Conservation (phyloP, 2,329 filamentous ascomycete genomes). For the Xylaria sp. region DNA sequence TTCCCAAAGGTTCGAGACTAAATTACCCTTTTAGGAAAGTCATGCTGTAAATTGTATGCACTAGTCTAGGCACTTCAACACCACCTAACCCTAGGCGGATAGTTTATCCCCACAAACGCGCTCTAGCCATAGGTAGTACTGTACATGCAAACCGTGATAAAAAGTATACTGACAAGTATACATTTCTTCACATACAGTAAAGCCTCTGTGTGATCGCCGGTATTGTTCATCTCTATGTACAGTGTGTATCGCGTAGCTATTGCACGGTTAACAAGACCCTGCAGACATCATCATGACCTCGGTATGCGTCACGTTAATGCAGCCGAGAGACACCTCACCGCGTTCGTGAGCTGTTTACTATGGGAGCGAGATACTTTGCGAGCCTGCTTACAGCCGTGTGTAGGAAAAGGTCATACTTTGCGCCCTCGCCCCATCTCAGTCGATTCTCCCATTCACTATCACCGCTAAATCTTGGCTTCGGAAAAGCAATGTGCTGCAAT, state of each 20-base stretch:
- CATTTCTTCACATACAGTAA: slow-evolving; percentile 11
- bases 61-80: neutral
- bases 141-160: neutral
- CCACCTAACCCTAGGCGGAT: neutral
- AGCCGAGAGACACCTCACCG: slow-evolving; percentile 41
- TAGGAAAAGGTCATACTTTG: slow-evolving; percentile 32
- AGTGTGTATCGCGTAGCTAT: slow-evolving; percentile 1
- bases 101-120: neutral
- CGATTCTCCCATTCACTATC: slow-evolving; percentile 14
- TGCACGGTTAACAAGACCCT: slow-evolving; percentile 32
- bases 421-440: slow-evolving; percentile 27
- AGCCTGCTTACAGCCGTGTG: slow-evolving; percentile 22
- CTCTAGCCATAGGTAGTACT: neutral
- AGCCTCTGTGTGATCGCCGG: neutral
- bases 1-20: slow-evolving; percentile 32
- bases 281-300: slow-evolving; percentile 39
- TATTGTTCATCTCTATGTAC: slow-evolving; percentile 23
- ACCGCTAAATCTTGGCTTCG: slow-evolving; percentile 32
- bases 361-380: slow-evolving; percentile 13
- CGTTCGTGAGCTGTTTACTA: slow-evolving; percentile 24
- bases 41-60: slow-evolving; percentile 17
- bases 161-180: neutral
- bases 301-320: slow-evolving; percentile 38
- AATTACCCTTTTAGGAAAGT: slow-evolving; percentile 40
- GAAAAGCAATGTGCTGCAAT: slow-evolving; percentile 25